phyloP scores from a whole-genome alignment of 495 filamentous ascomycete genomes.

The Penicillium malachiteum region DNA sequence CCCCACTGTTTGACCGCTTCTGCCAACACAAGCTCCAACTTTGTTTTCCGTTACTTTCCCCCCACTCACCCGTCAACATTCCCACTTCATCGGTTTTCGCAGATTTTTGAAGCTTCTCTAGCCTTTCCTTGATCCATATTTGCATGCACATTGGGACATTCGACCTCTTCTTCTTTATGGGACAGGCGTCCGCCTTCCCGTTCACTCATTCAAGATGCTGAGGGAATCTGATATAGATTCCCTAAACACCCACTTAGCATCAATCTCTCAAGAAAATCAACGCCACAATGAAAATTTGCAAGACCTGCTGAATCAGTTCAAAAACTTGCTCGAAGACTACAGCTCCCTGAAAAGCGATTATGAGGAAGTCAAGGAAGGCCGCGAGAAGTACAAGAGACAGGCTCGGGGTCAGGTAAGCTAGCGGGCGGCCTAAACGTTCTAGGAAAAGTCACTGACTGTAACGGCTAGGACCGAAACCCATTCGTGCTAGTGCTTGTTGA shows the following conservation, averaged over 20 bases:
- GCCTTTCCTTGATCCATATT: not conserved
- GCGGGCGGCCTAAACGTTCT: not conserved
- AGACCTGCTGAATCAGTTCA: constrained; percentile 37
- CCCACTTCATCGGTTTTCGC: not conserved
- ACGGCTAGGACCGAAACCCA: constrained; percentile 50
- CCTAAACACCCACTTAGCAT: constrained; percentile 27
- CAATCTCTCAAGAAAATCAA: constrained; percentile 30
- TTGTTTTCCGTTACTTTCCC: constrained; percentile 11
- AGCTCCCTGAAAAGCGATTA: constrained; percentile 55
- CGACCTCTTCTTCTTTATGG: constrained; percentile 8
- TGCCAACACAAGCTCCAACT: constrained; percentile 16
- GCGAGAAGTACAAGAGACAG: constrained; percentile 54
- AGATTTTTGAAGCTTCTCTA: not conserved
- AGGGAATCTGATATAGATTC: constrained; percentile 39
- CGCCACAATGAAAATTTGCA: constrained; percentile 38
- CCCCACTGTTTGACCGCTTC: constrained; percentile 10
- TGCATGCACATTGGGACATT: constrained; percentile 9
- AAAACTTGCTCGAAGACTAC: constrained; percentile 48
- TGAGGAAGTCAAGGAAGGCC: constrained; percentile 54
- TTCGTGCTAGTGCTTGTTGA: constrained; percentile 62
- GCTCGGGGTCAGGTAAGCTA: constrained; percentile 44
- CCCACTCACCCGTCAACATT: not conserved
- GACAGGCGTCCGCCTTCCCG: constrained; percentile 26
- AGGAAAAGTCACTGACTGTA: constrained; percentile 1
- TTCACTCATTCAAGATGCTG: constrained; percentile 30